phyloP scores from a whole-genome alignment of 352 stramenopile genomes.

The Thalassiosira delicatula region DNA sequence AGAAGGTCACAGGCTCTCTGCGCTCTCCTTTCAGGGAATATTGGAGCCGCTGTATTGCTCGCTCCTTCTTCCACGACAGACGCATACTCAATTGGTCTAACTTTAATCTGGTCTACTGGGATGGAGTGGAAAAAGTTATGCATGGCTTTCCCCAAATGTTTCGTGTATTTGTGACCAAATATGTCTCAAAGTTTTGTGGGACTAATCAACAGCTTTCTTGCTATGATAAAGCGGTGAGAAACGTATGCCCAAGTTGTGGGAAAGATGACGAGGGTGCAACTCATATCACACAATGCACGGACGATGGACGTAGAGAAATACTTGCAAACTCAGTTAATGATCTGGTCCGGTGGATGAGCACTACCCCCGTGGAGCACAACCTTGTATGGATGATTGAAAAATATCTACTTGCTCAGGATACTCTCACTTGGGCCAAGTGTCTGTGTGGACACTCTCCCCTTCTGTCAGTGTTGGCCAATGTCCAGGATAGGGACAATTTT shows the following conservation, averaged over 20 bases:
- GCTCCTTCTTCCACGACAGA: conserved; percentile 13
- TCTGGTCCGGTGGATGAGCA: conserved; percentile 1
- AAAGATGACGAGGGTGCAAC: conserved; percentile 10
- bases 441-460: too few species aligned
- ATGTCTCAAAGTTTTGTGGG: conserved; percentile 37
- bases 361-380: not conserved
- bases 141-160: conserved; percentile 27
- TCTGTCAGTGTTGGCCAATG: too few species aligned
- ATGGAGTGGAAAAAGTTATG: conserved; percentile 15
- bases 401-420: not conserved
- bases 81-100: conserved; percentile 19
- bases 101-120: conserved; percentile 44
- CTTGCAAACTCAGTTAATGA: conserved; percentile 14
- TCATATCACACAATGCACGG: conserved; percentile 47
- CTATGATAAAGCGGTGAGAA: not conserved
- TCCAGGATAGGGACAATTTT: conserved; percentile 21
- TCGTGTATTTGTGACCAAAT: conserved; percentile 23
- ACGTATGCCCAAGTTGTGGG: conserved; percentile 46
- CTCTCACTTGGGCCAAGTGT: not conserved
- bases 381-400: not conserved
- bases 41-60: conserved; percentile 20
- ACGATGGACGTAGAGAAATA: conserved; percentile 15
- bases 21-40: conserved; percentile 11
- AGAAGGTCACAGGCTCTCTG: conserved; percentile 29
- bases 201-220: conserved; percentile 38